A percentile compares a stretch with the other conserved stretches of the same genome.
phyloP scores from a whole-genome alignment of 148 eudicot species.

The Chenopodium album region DNA sequence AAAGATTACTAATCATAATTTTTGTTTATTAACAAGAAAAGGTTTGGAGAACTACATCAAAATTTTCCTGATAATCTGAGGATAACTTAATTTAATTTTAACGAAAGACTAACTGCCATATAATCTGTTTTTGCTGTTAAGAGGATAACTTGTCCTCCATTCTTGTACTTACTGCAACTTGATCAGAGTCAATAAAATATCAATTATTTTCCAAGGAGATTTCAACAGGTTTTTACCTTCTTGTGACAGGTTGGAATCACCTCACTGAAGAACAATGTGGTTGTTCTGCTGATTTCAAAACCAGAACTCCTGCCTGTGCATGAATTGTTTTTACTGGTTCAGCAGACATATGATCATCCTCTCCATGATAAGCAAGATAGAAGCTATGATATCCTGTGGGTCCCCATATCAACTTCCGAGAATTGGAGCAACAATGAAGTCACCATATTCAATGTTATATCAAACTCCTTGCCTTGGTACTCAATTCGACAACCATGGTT shows the following conservation, averaged over 20 bases:
- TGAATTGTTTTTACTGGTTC: constrained; percentile 47
- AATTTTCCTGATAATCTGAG: no score
- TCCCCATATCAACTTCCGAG: constrained; percentile 45
- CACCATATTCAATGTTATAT: constrained; percentile 36
- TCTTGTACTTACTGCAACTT: no score
- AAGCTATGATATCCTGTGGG: constrained; percentile 54
- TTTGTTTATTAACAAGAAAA: no score
- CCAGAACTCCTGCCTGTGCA: constrained; percentile 59
- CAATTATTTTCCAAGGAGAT: background rate
- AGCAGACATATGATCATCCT: constrained; percentile 47
- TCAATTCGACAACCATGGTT: constrained; percentile 55
- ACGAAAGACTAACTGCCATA: no score
- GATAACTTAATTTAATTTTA: no score
- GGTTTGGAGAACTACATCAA: background rate
- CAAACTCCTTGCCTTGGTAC: constrained; percentile 67
- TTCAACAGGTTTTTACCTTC: background rate
- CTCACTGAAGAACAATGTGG: constrained; percentile 56
- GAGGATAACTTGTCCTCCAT: no score
- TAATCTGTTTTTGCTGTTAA: no score
- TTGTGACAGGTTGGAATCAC: constrained; percentile 40
- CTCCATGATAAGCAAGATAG: constrained; percentile 18
- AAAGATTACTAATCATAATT: no score
- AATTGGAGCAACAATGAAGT: constrained; percentile 48
- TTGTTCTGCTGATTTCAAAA: constrained; percentile 57
- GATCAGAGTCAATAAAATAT: background rate